phyloP scores from a whole-genome alignment of 441 rosid species.

The Mallotus repandus region DNA sequence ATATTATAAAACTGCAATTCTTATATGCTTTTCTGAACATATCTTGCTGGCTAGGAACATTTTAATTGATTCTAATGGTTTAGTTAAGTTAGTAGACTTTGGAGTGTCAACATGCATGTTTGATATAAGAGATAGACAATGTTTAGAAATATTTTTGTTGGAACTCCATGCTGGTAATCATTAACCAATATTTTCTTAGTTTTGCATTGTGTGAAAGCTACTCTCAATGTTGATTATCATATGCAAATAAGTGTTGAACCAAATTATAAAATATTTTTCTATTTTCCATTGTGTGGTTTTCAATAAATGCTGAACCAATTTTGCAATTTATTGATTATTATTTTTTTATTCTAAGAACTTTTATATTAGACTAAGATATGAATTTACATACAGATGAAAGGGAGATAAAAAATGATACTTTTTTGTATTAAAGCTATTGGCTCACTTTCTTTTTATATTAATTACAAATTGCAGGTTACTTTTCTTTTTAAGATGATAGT shows the following conservation, averaged over 20 bases:
- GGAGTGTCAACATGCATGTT: conserved; percentile 99
- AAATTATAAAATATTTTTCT: conserved; percentile 13
- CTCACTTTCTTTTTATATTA: no score
- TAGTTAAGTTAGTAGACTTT: conserved; percentile 90
- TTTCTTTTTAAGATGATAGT: no score
- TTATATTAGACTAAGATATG: no score
- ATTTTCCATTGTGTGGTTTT: conserved; percentile 20
- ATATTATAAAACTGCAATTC: conserved; percentile 10
- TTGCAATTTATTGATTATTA: no score
- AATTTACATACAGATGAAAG: no score
- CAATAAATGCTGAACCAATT: no score
- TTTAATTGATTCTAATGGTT: conserved; percentile 71
- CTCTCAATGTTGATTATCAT: background rate
- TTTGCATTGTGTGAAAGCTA: background rate
- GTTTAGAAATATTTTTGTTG: conserved; percentile 92
- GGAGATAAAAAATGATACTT: no score
- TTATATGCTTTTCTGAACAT: conserved; percentile 24
- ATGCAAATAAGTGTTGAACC: background rate
- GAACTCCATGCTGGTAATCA: conserved; percentile 98
- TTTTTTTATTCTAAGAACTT: no score
- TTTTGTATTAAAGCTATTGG: no score
- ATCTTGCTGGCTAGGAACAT: conserved; percentile 86
- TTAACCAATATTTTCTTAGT: conserved; percentile 12
- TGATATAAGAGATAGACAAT: conserved; percentile 94
- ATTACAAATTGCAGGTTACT: no score